Conservation (phyloP, 2,329 filamentous ascomycete genomes). For the Fusarium neocosmosporiellum region DNA sequence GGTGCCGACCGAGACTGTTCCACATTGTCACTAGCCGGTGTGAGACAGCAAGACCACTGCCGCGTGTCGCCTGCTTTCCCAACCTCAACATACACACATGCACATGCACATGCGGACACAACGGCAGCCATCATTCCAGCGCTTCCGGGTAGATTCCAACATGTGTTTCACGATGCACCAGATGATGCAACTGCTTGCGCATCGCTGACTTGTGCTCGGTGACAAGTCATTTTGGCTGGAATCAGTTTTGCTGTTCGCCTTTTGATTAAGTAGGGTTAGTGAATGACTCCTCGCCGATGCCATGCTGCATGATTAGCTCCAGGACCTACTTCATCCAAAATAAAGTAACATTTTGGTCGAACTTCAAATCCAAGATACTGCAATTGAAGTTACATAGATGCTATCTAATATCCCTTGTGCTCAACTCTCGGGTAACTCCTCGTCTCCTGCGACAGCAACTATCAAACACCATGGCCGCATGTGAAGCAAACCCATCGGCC, state of each 20-base stretch:
- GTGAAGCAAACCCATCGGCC: neutral
- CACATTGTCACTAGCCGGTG: neutral
- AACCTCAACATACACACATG: neutral
- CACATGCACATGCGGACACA: neutral
- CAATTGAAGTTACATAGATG: neutral
- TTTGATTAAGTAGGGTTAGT: neutral
- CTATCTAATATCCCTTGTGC: neutral
- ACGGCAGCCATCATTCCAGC: conserved; percentile 17
- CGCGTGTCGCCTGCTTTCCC: conserved; percentile 1
- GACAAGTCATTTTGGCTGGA: neutral
- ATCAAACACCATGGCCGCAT: neutral
- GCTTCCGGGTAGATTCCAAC: conserved; percentile 4
- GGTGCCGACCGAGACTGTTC: conserved; percentile 1
- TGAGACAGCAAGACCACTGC: neutral
- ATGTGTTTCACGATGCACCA: conserved; percentile 8
- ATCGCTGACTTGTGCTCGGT: neutral
- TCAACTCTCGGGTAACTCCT: neutral
- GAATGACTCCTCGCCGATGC: neutral
- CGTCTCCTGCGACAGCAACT: neutral
- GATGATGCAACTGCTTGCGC: neutral
- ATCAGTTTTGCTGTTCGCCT: neutral
- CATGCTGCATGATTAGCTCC: neutral
- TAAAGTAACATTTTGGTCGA: neutral
- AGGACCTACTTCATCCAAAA: neutral
- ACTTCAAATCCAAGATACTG: neutral